Evolutionary conservation across 2,329 filamentous ascomycete species (phyloP), one percentile per base, ranked within the genome.

Genomic region (Phoma sp.): DNA sequence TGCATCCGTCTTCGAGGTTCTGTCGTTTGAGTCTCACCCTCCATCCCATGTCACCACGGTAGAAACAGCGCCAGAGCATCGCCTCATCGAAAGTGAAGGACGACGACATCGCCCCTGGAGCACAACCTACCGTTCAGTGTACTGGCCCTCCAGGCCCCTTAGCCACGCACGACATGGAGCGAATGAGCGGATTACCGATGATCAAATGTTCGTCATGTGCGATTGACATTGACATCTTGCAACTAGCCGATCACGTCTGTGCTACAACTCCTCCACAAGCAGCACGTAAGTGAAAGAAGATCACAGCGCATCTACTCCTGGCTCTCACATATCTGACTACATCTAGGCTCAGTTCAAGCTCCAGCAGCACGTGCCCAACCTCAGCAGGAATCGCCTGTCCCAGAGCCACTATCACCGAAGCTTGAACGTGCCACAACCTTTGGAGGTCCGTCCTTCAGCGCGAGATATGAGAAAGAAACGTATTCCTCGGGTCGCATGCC

Each of bases 231-330:
- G 88, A 93, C 71, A 95, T 96, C 64, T 88, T 89, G 36, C 81
- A 88, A 74, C 90, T 96, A 88, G 91, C 91, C 58, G 91, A 96
- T 59, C 92, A 96, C 79, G 74, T 91, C 58, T 96, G 92, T 75
- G 74, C 75, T 40, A 78, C 74, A 55, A 57, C 74, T 58, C 63
- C 71, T 51, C 45, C 77, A 17, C 46, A 77, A 40, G 24, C 39
- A 46, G 37, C 47, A 57, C 70, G 80, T 76, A 77, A 78, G 68
- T 82, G 83, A 33, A 32, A 21, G 19, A 38, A n/a, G 40, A 6
- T 15, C 21, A 6, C 24, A 10, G 7, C 6, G 13, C 2, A 25
- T 31, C n/a, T 27, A 50, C n/a, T 25, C 46, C 19, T 41, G 17
- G 32, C 32, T 44, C 32, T 44, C 39, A 51, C 32, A 38, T 32